These are phyloP conservation scores for Anisodus tanguticus DNA, from an alignment of 257 asterid genomes.

Conservation along the genomic window DNA sequence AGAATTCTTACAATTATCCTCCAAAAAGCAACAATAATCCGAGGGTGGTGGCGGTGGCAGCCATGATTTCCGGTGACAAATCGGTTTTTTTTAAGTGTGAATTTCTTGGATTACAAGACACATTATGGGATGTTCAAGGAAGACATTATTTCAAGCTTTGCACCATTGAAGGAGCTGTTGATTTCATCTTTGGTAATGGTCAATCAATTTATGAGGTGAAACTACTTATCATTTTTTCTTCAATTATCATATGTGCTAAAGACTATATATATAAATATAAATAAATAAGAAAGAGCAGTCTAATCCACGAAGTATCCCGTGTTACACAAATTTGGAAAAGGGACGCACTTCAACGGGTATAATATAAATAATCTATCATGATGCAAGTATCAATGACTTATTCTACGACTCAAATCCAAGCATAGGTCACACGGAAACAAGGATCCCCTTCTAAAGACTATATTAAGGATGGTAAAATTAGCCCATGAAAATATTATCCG, in stretches of 20 bases:
- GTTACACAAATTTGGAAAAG: too few relatives aligned
- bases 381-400: neutral
- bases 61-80: slow-evolving; percentile 59
- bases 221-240: neutral
- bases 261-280: neutral
- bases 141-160: slow-evolving; percentile 66
- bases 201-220: slow-evolving; percentile 79
- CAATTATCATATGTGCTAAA: neutral
- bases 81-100: slow-evolving; percentile 53
- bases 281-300: too few relatives aligned
- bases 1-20: slow-evolving; percentile 74
- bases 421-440: too few relatives aligned
- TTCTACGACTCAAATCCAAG: neutral
- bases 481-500: too few relatives aligned
- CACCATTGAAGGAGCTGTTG: slow-evolving; percentile 67
- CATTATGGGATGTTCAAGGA: slow-evolving; percentile 73
- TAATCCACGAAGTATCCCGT: too few relatives aligned
- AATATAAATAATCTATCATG: too few relatives aligned
- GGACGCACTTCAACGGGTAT: neutral
- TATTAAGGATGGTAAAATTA: too few relatives aligned
- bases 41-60: slow-evolving; percentile 56
- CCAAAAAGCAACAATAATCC: slow-evolving; percentile 29
- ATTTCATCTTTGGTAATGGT: slow-evolving; percentile 80
- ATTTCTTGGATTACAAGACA: slow-evolving; percentile 71
- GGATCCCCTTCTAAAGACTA: too few relatives aligned